Evolutionary conservation across 2,329 filamentous ascomycete genomes (phyloP).

Genomic region (Penicillium glabrum): DNA sequence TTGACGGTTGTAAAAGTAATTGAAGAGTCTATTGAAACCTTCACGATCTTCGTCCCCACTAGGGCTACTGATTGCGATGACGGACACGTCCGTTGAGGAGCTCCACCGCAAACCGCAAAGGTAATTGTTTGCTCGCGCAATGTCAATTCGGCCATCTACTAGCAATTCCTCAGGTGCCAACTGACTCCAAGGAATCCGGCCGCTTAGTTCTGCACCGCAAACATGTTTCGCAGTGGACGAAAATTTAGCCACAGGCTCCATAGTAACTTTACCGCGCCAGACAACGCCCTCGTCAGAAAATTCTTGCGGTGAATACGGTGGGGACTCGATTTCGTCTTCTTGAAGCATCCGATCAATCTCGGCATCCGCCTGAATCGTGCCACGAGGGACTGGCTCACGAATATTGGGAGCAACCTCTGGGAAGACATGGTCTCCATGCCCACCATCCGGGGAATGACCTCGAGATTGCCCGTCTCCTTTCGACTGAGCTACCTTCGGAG

Average conservation of each 20-base stretch:
- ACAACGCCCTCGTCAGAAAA: conserved; percentile 68
- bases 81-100: conserved; percentile 76
- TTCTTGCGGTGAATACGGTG: conserved; percentile 80
- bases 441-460: conserved; percentile 69
- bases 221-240: conserved; percentile 76
- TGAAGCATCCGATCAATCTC: conserved; percentile 88
- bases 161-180: conserved; percentile 68
- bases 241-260: conserved; percentile 76
- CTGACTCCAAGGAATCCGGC: conserved; percentile 68
- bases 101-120: conserved; percentile 84
- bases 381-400: conserved; percentile 44
- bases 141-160: conserved; percentile 70
- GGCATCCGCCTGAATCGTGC: conserved; percentile 64
- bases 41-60: conserved; percentile 47
- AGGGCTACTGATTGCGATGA: conserved; percentile 66
- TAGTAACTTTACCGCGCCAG: conserved; percentile 74
- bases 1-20: conserved; percentile 80
- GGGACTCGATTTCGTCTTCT: conserved; percentile 76
- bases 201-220: conserved; percentile 75
- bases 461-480: conserved; percentile 56
- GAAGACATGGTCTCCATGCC: conserved; percentile 44
- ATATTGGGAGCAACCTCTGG: conserved; percentile 42
- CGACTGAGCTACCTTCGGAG: conserved; percentile 24
- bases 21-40: conserved; percentile 74
- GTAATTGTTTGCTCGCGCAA: conserved; percentile 83